Evolutionary conservation across 176 grass and related monocot genomes (phyloP).

Genomic region (Avena sativa): DNA sequence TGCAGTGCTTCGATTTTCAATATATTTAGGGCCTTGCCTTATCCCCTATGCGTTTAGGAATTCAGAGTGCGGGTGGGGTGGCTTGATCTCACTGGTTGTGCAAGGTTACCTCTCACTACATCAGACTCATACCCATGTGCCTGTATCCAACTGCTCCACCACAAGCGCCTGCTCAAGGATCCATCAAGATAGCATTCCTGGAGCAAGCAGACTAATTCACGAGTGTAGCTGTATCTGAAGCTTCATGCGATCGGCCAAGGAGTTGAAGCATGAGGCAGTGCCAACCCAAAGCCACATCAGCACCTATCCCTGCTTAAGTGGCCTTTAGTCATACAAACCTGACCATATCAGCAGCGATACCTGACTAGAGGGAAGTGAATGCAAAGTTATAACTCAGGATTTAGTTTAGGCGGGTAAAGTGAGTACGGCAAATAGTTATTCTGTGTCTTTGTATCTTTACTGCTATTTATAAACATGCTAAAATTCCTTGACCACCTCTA

Average conservation of each 20-base stretch:
- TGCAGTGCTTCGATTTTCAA: constrained; percentile 6
- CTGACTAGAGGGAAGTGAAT: not conserved
- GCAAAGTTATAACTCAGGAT: not conserved
- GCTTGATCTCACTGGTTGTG: not conserved
- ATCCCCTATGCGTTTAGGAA: not conserved
- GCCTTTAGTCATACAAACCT: not conserved
- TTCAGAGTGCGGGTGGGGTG: not conserved
- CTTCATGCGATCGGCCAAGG: not conserved
- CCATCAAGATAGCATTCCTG: not conserved
- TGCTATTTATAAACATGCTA: not conserved
- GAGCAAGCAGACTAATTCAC: not conserved
- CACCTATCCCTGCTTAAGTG: not conserved
- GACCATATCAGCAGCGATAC: not conserved
- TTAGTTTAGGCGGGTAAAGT: not conserved
- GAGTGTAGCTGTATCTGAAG: not conserved
- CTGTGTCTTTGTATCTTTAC: not conserved
- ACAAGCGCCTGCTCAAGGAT: constrained; percentile 6
- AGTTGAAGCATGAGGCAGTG: not conserved
- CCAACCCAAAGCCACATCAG: not conserved
- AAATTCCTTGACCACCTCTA: constrained; percentile 71
- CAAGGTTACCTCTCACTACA: not conserved
- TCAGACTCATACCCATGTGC: not conserved
- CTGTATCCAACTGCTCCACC: not conserved
- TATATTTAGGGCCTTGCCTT: not conserved
- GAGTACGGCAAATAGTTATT: not conserved